These are phyloP conservation scores for Auricularia heimuer DNA, from an alignment of 768 basidiomycete species.

Conservation along the genomic window DNA sequence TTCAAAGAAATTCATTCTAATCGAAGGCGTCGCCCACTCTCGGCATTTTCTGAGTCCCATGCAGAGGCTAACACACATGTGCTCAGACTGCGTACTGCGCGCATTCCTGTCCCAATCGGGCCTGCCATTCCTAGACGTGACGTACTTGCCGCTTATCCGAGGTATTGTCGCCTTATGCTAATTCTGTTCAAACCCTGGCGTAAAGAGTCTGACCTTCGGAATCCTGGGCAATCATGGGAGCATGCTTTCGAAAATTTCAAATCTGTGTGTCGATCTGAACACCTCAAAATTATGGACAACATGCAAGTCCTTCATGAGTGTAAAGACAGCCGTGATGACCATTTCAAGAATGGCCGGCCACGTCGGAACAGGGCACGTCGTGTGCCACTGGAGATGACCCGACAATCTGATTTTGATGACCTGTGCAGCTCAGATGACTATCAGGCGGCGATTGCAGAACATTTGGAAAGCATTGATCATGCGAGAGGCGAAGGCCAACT, in stretches of 20 bases:
- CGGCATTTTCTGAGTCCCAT: conserved; percentile 12
- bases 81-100: conserved; percentile 5
- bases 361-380: conserved; percentile 10
- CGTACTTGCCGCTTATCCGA: conserved; percentile 3
- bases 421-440: too few relatives aligned
- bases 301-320: conserved; percentile 36
- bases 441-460: conserved; percentile 13
- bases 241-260: conserved; percentile 20
- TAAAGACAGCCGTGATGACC: conserved; percentile 7
- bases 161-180: conserved; percentile 29
- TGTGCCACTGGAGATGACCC: too few relatives aligned
- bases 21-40: not conserved
- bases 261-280: not conserved
- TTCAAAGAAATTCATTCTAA: too few relatives aligned
- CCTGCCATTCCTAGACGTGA: conserved; percentile 24
- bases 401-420: not conserved
- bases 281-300: conserved; percentile 23
- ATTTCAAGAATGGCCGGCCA: conserved; percentile 19
- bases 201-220: conserved; percentile 16
- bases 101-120: conserved; percentile 28
- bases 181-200: conserved; percentile 36
- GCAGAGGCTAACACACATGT: conserved; percentile 14
- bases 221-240: conserved; percentile 16
- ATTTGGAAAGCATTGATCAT: conserved; percentile 9
- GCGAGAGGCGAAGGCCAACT: conserved; percentile 4